Evolutionary conservation across 2,329 filamentous ascomycete species (phyloP), one percentile per base, ranked within the genome.

Genomic region (Claviceps fusiformis): DNA sequence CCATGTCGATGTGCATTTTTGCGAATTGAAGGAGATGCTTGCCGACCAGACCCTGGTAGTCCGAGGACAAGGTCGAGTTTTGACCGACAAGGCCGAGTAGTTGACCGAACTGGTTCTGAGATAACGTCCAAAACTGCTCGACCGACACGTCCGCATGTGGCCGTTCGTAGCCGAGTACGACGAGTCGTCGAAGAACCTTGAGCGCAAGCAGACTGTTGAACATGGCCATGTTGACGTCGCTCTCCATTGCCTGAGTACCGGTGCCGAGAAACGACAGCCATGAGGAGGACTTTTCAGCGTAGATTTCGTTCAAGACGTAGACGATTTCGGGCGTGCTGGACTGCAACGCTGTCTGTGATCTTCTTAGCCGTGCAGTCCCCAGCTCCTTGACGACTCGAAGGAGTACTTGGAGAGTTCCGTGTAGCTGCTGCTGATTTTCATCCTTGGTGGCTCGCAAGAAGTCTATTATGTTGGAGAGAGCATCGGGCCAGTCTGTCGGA

Each of bases 341-440:
- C 61, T 95, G 87, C 17, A 98, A 74, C 43, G 83, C 86, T 1
- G 84, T 83, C 63, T 91, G 83, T 0, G 86, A 90, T 59, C 81
- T 82, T 55, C 83, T 79, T 50, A 97, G 70, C 47, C 89, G 79
- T 2, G 87, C 91, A 0, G 87, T 91, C 0, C 87, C 84, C 6
- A 97, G 75, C 67, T 97, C 93, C 71, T 97, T 98, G 64, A 95
- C 83, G 33, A 95, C 83, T 50, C 92, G 86, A 15, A 97, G 75
- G 11, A 96, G 74, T 13, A 95, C 82, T 53, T 89, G 76, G 47
- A 97, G 77, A 8, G 83, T 79, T 50, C 90, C 83, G 29, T 81
- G 77, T 3, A 95, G 79, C 54, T 86, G 83, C 13, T 85, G 65
- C 47, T 82, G 80, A 60, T 84, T 81, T 9, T 77, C 75, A 56